phyloP scores from a whole-genome alignment of 2,329 filamentous ascomycete species.

The Penicillium frequentans region DNA sequence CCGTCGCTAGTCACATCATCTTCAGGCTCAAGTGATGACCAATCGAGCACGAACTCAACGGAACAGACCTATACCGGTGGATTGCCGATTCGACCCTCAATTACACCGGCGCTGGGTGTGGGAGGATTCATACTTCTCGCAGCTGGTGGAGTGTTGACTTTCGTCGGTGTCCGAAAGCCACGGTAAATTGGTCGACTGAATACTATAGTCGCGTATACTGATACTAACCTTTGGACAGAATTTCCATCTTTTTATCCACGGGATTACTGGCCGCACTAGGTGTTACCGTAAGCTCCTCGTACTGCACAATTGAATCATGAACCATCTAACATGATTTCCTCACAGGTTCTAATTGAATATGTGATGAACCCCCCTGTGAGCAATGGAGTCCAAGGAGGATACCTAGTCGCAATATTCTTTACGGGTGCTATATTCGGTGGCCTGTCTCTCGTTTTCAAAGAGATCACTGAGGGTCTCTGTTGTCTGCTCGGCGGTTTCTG shows the following conservation, averaged over 20 bases:
- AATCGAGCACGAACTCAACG: slow-evolving; percentile 13
- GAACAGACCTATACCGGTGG: slow-evolving; percentile 27
- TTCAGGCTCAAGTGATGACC: slow-evolving; percentile 3
- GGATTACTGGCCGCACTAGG: slow-evolving; percentile 71
- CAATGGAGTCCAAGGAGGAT: slow-evolving; percentile 78
- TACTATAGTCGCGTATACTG: background rate
- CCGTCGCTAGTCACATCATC: slow-evolving; percentile 23
- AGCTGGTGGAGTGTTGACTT: slow-evolving; percentile 67
- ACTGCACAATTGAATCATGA: background rate
- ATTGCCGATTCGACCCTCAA: slow-evolving; percentile 69
- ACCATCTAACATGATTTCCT: background rate
- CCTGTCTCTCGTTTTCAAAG: slow-evolving; percentile 73
- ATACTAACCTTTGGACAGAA: slow-evolving; percentile 32
- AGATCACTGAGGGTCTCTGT: slow-evolving; percentile 80
- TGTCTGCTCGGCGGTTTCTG: slow-evolving; percentile 86
- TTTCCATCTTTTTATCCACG: slow-evolving; percentile 78
- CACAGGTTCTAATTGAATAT: slow-evolving; percentile 73
- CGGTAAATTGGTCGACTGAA: slow-evolving; percentile 44
- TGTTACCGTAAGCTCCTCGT: slow-evolving; percentile 55
- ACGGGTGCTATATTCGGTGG: slow-evolving; percentile 74
- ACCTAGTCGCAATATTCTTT: slow-evolving; percentile 74
- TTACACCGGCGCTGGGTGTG: slow-evolving; percentile 81
- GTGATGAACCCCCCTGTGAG: slow-evolving; percentile 79
- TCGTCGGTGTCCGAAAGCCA: slow-evolving; percentile 81
- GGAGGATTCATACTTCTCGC: slow-evolving; percentile 74